These are phyloP conservation scores for Didymella exigua DNA, from an alignment of 2,329 filamentous ascomycete species.

Conservation along the genomic window DNA sequence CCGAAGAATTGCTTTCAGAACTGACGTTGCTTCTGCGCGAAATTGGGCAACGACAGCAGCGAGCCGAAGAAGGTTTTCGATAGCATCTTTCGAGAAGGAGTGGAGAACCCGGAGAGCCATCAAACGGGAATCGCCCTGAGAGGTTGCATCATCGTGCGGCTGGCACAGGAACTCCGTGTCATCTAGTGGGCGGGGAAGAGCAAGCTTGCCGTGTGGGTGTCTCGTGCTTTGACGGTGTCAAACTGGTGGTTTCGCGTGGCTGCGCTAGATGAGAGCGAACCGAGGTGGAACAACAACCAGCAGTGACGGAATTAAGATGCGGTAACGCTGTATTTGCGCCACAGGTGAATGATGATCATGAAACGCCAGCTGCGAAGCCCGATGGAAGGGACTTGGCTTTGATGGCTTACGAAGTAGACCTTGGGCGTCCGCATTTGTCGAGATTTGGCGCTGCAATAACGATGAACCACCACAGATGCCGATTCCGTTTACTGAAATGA, in stretches of 20 bases:
- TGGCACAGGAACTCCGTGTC: slow-evolving; percentile 3
- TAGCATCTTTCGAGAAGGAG: slow-evolving; percentile 9
- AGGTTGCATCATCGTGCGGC: slow-evolving; percentile 9
- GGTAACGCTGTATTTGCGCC: slow-evolving; percentile 1
- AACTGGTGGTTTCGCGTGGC: slow-evolving; percentile 12
- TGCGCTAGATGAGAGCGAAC: slow-evolving; percentile 7
- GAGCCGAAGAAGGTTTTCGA: not conserved
- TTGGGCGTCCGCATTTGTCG: not conserved
- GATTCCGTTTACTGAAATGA: not conserved
- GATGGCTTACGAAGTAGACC: not conserved
- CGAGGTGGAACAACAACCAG: not conserved
- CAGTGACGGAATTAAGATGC: not conserved
- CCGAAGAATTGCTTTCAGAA: too few relatives aligned
- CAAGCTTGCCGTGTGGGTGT: slow-evolving; percentile 1
- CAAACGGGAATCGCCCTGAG: not conserved
- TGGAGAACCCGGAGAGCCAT: slow-evolving; percentile 3
- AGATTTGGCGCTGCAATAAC: not conserved
- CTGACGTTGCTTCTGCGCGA: not conserved
- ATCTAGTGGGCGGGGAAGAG: slow-evolving; percentile 9
- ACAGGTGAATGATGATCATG: not conserved
- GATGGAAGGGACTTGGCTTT: not conserved
- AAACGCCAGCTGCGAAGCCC: not conserved
- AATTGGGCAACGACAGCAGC: not conserved
- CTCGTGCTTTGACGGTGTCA: slow-evolving; percentile 13
- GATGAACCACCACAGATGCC: not conserved